These are phyloP conservation scores for Sordariomycetes sp. DNA, from an alignment of 2,329 filamentous ascomycete species.

Conservation along the genomic window DNA sequence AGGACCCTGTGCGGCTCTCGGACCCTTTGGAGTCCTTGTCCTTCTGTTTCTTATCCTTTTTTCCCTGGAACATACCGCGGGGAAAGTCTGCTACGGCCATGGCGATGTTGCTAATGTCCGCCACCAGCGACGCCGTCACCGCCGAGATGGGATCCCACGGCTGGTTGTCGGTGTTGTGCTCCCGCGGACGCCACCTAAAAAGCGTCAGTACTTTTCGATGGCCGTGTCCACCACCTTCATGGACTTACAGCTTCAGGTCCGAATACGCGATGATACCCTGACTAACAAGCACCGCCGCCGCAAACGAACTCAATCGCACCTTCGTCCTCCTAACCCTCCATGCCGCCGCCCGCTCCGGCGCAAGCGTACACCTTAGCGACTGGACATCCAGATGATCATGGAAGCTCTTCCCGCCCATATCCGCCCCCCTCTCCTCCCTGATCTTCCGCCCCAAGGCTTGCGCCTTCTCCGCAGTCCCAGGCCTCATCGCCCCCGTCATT, in stretches of 20 bases:
- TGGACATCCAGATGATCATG: constrained; percentile 57
- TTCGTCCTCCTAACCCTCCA: constrained; percentile 62
- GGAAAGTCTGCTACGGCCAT: constrained; percentile 71
- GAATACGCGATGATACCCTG: constrained; percentile 52
- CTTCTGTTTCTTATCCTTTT: constrained; percentile 9
- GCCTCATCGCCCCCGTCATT: constrained; percentile 45
- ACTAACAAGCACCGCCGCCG: constrained; percentile 54
- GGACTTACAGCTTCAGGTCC: constrained; percentile 56
- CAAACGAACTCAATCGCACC: constrained; percentile 56
- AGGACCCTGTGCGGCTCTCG: background rate
- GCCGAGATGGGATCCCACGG: constrained; percentile 71
- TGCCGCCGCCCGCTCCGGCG: constrained; percentile 54
- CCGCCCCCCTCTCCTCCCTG: constrained; percentile 49
- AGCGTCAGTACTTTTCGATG: background rate
- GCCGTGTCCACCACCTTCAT: background rate
- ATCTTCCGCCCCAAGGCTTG: constrained; percentile 50
- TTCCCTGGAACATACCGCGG: constrained; percentile 25
- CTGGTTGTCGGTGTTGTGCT: constrained; percentile 68
- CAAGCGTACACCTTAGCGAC: constrained; percentile 54
- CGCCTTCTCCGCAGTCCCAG: constrained; percentile 43
- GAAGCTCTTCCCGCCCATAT: constrained; percentile 53
- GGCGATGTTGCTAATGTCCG: constrained; percentile 67
- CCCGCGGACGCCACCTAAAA: constrained; percentile 33
- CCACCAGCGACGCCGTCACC: constrained; percentile 63
- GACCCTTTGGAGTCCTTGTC: background rate